These are phyloP conservation scores for Typha latifolia DNA, from an alignment of 176 grass and related monocot species.

Conservation along the genomic window DNA sequence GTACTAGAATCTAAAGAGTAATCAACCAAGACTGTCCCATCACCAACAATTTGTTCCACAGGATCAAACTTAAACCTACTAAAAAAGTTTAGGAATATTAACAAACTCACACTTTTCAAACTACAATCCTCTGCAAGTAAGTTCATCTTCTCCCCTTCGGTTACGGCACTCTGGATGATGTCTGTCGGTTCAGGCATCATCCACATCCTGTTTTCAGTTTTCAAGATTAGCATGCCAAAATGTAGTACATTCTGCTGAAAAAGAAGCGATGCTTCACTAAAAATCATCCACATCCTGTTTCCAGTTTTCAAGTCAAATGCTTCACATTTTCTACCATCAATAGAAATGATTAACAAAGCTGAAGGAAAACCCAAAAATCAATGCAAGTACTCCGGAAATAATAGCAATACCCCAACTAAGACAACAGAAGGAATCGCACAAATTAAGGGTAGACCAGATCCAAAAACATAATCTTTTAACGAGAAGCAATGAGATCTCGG, in stretches of 20 bases:
- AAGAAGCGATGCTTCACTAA: neutral
- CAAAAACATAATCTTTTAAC: neutral
- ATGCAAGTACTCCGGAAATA: neutral
- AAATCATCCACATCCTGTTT: neutral
- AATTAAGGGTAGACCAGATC: neutral
- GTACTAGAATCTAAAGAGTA: neutral
- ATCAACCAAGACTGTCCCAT: neutral
- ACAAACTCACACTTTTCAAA: slow-evolving; percentile 39
- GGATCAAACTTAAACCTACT: neutral
- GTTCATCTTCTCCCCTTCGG: slow-evolving; percentile 14
- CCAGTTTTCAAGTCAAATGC: no score
- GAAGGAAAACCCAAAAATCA: neutral
- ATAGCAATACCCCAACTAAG: neutral
- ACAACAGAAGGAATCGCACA: no score
- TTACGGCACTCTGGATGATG: slow-evolving; percentile 30
- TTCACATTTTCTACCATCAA: no score
- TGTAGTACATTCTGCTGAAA: no score
- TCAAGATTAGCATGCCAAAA: slow-evolving; percentile 3
- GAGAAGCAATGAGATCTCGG: neutral
- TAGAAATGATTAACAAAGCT: neutral
- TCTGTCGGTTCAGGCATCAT: slow-evolving; percentile 52
- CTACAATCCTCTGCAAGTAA: slow-evolving; percentile 33
- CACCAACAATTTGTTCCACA: neutral
- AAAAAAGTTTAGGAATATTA: neutral
- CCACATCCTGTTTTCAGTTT: slow-evolving; percentile 54